Evolutionary conservation across 106 monocot species (phyloP).

Genomic region (Allium fistulosum): DNA sequence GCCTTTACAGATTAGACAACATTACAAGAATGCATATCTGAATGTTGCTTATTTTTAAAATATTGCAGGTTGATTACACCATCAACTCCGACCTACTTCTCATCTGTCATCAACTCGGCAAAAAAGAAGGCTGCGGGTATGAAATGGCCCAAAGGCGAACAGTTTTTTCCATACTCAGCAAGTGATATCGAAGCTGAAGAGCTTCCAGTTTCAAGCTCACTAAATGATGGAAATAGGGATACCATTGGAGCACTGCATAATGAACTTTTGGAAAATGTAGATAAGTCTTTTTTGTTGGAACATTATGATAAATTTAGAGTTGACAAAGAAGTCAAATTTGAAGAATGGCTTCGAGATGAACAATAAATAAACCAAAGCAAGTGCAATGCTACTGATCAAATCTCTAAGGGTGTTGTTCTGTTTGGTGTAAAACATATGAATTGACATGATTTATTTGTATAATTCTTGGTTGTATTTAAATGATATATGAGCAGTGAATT

Average conservation of each 20-base stretch:
- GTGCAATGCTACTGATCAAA: not conserved
- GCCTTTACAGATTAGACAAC: too few relatives aligned
- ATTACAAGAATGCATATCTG: too few relatives aligned
- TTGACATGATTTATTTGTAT: too few relatives aligned
- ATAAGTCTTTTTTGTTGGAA: conserved; percentile 10
- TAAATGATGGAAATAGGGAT: conserved; percentile 6
- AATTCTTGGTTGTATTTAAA: too few relatives aligned
- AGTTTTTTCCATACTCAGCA: not conserved
- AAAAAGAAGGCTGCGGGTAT: conserved; percentile 49
- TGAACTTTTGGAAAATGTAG: not conserved
- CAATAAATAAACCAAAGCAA: not conserved
- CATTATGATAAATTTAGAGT: conserved; percentile 35
- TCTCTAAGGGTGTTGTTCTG: too few relatives aligned
- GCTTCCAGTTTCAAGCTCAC: conserved; percentile 29
- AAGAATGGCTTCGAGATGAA: conserved; percentile 40
- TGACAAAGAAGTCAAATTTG: conserved; percentile 45
- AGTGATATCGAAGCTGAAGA: conserved; percentile 17
- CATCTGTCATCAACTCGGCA: conserved; percentile 46
- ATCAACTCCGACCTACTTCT: conserved; percentile 25
- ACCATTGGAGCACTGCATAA: not conserved
- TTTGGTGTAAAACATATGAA: too few relatives aligned
- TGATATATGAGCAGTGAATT: too few relatives aligned
- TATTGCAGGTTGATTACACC: conserved; percentile 36
- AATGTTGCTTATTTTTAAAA: not conserved
- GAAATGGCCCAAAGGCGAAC: conserved; percentile 28